Evolutionary conservation across 352 stramenopile species (phyloP).

Genomic region (Phytophthora syringae): DNA sequence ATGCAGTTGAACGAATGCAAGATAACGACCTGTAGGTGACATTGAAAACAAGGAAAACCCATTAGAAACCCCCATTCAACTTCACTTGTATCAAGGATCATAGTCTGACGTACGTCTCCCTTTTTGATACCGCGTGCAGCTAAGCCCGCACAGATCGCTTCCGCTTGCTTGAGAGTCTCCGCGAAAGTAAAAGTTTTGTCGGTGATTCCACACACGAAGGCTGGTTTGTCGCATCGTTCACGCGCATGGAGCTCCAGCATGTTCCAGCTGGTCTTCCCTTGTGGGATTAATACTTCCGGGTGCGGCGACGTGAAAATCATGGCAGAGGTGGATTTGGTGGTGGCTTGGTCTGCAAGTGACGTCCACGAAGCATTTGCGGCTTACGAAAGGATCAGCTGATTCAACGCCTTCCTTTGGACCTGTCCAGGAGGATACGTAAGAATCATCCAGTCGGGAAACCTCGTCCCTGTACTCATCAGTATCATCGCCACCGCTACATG

Average conservation of each 20-base stretch:
- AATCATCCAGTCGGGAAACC: too few relatives aligned
- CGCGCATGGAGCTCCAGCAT: conserved; percentile 43
- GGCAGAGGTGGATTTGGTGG: too few relatives aligned
- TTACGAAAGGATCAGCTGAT: too few relatives aligned
- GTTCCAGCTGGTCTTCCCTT: conserved; percentile 49
- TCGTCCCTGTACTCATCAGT: too few relatives aligned
- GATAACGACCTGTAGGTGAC: conserved; percentile 51
- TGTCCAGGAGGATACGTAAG: too few relatives aligned
- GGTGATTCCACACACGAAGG: conserved; percentile 49
- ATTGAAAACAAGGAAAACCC: too few relatives aligned
- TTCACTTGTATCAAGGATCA: too few relatives aligned
- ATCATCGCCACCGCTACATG: too few relatives aligned
- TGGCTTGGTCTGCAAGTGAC: too few relatives aligned
- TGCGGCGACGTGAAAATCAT: conserved; percentile 56
- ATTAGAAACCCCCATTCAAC: not conserved
- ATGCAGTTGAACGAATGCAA: conserved; percentile 62
- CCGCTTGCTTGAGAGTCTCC: conserved; percentile 28
- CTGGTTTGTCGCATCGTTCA: conserved; percentile 30
- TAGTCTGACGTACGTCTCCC: conserved; percentile 61
- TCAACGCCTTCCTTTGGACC: too few relatives aligned
- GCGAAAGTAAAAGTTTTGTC: conserved; percentile 44
- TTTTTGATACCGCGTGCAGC: conserved; percentile 40
- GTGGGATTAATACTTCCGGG: conserved; percentile 28
- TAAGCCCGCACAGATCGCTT: conserved; percentile 41
- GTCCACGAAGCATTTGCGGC: too few relatives aligned